Percentiles rank a stretch among this genome's conserved stretches.
phyloP scores from a whole-genome alignment of 2,329 filamentous ascomycete species.

The Huntiella omanensis region DNA sequence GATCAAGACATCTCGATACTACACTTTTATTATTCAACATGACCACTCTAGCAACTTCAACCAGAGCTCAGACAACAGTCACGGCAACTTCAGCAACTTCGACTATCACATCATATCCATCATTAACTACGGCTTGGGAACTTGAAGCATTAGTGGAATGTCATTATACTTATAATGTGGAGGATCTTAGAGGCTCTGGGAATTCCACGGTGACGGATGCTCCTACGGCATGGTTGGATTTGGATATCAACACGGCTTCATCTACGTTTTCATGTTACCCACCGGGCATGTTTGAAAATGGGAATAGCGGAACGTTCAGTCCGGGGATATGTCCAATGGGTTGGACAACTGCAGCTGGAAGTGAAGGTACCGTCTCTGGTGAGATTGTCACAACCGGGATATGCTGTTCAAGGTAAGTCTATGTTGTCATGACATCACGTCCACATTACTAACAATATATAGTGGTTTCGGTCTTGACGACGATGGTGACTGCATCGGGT shows the following conservation, averaged over 20 bases:
- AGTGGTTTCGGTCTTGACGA: constrained; percentile 20
- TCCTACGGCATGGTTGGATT: constrained; percentile 20
- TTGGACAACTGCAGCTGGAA: constrained; percentile 22
- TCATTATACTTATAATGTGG: constrained; percentile 21
- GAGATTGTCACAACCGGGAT: constrained; percentile 21
- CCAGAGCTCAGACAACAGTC: neutral
- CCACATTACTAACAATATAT: neutral
- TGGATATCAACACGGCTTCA: constrained; percentile 19
- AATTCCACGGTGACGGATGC: neutral
- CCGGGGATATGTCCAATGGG: constrained; percentile 22
- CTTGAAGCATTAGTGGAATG: constrained; percentile 17
- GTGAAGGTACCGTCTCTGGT: constrained; percentile 15
- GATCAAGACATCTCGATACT: neutral
- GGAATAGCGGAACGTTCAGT: constrained; percentile 22
- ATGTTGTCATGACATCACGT: neutral
- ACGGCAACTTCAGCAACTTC: neutral
- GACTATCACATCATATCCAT: neutral
- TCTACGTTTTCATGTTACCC: constrained; percentile 24
- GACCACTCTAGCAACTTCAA: constrained; percentile 2
- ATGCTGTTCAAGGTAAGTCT: constrained; percentile 24
- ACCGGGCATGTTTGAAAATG: constrained; percentile 21
- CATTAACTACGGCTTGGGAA: constrained; percentile 19
- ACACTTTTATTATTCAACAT: neutral
- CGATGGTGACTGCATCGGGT: constrained; percentile 19
- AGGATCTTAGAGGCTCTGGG: constrained; percentile 13